Conservation (phyloP, 2,329 filamentous ascomycete species). For the Venturia pyrina region DNA sequence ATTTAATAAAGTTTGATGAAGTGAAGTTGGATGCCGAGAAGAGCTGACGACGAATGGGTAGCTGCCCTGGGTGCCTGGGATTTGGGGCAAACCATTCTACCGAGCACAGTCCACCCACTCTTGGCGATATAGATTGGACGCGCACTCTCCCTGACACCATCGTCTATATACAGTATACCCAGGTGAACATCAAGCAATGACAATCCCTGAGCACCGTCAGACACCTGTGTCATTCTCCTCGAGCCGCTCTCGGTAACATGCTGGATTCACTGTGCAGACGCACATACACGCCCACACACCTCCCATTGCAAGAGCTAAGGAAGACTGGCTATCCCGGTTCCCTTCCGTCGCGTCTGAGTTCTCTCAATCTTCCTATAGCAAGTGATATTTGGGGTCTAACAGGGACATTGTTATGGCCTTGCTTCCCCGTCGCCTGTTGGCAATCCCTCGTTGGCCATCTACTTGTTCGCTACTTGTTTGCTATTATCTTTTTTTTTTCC, state of each 20-base stretch:
- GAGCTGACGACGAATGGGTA: background rate
- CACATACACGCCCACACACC: background rate
- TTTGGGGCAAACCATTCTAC: background rate
- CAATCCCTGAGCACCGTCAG: background rate
- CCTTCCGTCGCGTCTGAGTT: slow-evolving; percentile 1
- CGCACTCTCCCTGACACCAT: slow-evolving; percentile 5
- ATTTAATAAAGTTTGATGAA: slow-evolving; percentile 7
- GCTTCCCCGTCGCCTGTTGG: background rate
- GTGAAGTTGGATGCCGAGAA: background rate
- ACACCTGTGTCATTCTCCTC: no score
- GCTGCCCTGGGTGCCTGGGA: no score
- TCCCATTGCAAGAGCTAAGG: background rate
- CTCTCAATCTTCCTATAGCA: background rate
- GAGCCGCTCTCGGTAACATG: background rate
- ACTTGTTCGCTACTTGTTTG: no score
- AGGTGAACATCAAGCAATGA: background rate
- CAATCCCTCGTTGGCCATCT: no score
- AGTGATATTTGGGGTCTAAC: background rate
- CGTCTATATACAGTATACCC: background rate
- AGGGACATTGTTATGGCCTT: background rate
- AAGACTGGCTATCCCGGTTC: background rate
- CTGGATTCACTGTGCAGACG: background rate
- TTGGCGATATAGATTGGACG: background rate
- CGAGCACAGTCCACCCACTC: background rate
- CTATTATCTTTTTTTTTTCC: background rate